Evolutionary conservation across 2,329 filamentous ascomycete genomes (phyloP).

Genomic region (Cladosporium sp.): DNA sequence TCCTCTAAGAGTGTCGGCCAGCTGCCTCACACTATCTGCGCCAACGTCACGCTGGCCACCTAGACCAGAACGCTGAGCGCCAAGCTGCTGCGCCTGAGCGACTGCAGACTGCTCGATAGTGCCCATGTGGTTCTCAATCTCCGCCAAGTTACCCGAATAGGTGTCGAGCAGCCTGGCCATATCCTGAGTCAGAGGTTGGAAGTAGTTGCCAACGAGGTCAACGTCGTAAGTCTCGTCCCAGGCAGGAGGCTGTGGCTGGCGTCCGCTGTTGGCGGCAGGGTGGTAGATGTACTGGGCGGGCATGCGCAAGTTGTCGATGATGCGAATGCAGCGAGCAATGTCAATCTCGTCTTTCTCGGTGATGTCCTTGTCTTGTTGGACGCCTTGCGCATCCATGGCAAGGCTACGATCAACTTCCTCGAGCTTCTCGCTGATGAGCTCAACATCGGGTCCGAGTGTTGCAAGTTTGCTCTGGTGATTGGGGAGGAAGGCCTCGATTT

Average conservation of each 20-base stretch:
- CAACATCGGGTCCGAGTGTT: constrained; percentile 62
- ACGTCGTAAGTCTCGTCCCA: constrained; percentile 34
- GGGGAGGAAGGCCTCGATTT: constrained; percentile 65
- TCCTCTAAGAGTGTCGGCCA: constrained; percentile 43
- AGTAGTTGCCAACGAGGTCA: constrained; percentile 45
- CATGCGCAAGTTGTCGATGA: constrained; percentile 69
- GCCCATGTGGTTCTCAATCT: constrained; percentile 47
- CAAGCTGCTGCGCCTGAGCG: constrained; percentile 40
- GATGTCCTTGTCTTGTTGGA: constrained; percentile 53
- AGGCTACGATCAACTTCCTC: constrained; percentile 61
- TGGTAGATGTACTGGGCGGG: constrained; percentile 60
- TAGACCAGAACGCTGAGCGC: constrained; percentile 26
- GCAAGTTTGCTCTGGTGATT: constrained; percentile 60
- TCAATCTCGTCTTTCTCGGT: constrained; percentile 66
- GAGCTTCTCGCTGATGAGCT: constrained; percentile 58
- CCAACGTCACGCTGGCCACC: constrained; percentile 17
- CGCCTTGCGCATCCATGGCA: constrained; percentile 59
- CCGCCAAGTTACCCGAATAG: constrained; percentile 41
- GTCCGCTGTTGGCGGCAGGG: constrained; percentile 17
- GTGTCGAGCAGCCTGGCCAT: constrained; percentile 36
- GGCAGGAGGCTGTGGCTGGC: constrained; percentile 13
- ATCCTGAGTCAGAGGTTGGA: constrained; percentile 38
- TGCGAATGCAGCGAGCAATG: constrained; percentile 67
- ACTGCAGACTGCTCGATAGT: constrained; percentile 44
- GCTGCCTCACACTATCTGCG: constrained; percentile 39